Conservation (phyloP, 805 yeast genomes). For the Candida adriatica region DNA sequence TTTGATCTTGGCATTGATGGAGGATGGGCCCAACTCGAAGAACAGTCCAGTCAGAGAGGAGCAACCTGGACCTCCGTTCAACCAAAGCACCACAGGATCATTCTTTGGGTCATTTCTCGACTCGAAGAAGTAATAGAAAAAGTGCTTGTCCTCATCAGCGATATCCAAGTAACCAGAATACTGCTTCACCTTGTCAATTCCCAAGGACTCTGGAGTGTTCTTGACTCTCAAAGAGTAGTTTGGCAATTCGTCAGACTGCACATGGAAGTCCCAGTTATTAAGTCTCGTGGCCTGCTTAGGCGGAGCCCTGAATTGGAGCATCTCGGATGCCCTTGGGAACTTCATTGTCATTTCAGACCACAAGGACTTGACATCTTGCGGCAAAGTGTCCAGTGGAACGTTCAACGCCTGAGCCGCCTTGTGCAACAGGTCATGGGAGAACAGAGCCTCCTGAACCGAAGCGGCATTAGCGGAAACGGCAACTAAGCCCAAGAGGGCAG, state of each 20-base stretch:
- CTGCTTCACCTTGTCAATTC: constrained; percentile 76
- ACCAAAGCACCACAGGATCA: constrained; percentile 84
- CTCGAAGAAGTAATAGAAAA: constrained; percentile 81
- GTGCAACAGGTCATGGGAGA: constrained; percentile 30
- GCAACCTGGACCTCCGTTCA: constrained; percentile 95
- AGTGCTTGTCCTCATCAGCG: constrained; percentile 78
- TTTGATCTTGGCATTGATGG: constrained; percentile 51
- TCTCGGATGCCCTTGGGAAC: constrained; percentile 50
- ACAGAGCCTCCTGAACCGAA: constrained; percentile 28
- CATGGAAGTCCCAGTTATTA: constrained; percentile 32
- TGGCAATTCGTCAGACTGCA: constrained; percentile 32
- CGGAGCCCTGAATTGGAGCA: constrained; percentile 41
- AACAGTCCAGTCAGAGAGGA: constrained; percentile 82
- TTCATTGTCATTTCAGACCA: constrained; percentile 61
- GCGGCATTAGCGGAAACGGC: constrained; percentile 20
- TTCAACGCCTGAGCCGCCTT: constrained; percentile 46
- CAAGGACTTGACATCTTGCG: constrained; percentile 40
- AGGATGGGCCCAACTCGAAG: constrained; percentile 81
- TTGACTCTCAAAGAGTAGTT: constrained; percentile 56
- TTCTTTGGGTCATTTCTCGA: constrained; percentile 81
- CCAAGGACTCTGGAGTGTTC: constrained; percentile 54
- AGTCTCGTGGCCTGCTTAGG: constrained; percentile 36
- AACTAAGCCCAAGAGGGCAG: constrained; percentile 23
- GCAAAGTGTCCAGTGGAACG: constrained; percentile 41
- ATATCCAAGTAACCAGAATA: constrained; percentile 83